Percentiles rank a stretch among this genome's conserved stretches.
Conservation (phyloP, 441 rosid species). For the Pelargonium fulgidum region DNA sequence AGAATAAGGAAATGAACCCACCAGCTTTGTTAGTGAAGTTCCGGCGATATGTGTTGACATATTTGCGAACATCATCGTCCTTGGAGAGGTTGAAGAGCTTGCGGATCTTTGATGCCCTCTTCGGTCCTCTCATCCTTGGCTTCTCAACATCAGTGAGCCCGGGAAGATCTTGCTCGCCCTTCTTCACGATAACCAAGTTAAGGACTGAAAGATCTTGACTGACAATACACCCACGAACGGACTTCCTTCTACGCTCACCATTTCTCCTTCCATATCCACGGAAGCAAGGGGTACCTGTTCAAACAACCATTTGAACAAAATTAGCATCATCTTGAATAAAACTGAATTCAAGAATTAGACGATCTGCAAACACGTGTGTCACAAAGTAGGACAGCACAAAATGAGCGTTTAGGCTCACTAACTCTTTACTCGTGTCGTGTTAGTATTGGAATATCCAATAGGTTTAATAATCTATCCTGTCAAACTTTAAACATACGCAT, state of each 20-base stretch:
- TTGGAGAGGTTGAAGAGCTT: constrained; percentile 46
- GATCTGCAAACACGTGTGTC: too few relatives aligned
- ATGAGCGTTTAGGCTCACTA: too few relatives aligned
- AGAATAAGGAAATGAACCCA: constrained; percentile 7
- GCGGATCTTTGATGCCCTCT: constrained; percentile 53
- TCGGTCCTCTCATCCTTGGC: constrained; percentile 54
- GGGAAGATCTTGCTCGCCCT: constrained; percentile 50
- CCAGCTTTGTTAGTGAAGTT: constrained; percentile 48
- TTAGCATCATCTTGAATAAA: too few relatives aligned
- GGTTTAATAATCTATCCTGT: too few relatives aligned
- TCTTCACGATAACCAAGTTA: constrained; percentile 48
- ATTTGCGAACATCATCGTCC: constrained; percentile 51
- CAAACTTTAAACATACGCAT: too few relatives aligned
- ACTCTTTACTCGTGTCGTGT: too few relatives aligned
- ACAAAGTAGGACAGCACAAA: too few relatives aligned
- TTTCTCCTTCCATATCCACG: constrained; percentile 48
- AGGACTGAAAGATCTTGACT: constrained; percentile 48
- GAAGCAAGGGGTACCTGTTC: constrained; percentile 47
- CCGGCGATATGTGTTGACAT: constrained; percentile 54
- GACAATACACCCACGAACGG: constrained; percentile 55
- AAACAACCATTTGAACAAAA: background rate
- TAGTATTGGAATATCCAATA: too few relatives aligned
- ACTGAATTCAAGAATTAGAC: too few relatives aligned
- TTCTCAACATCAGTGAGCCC: constrained; percentile 47
- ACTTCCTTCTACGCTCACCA: constrained; percentile 51